Base-by-base conservation (phyloP, 371 early-diverging fungal species). In the Syncephalastrum sp. region DNA sequence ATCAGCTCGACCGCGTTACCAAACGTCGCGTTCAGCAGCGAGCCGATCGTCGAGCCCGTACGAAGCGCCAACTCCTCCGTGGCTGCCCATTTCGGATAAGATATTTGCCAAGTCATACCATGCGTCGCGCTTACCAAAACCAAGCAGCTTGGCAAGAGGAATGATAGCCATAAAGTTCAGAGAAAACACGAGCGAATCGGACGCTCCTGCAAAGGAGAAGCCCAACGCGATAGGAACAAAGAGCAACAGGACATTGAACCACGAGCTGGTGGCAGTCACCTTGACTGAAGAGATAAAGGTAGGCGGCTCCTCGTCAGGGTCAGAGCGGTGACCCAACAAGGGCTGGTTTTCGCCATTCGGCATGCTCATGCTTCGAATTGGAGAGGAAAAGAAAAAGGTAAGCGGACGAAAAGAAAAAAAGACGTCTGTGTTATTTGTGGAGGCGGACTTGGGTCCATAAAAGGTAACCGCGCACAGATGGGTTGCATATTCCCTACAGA, bases 131-230 rank as follows among this genome's bases (percentile, higher is more conserved):
- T 60, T 70, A 74, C 78, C 68, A 24, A 71, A 69, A 29, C 77
- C 77, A 8, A 78, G 57, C 0, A 78, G 62, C 56, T 91, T 91
- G 41, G 95, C 94, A 47, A 95, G 68, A 14, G 95, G 94, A 24
- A 97, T 75, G 54, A 97, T 91, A 15, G 94, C 95, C 19, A 93
- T 75, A 50, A 95, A 93, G 82, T 97, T 97, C 52, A 93, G 72
- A 4, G 82, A 47, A 61, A 93, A 96, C 13, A 82, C 74, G 7
- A 82, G 63, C 17, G 83, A 75, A 23, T 81, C 79, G 6, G 82
- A 70, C 70, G 89, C 88, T 17, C 81, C 69, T 23, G 42, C 63
- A 19, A 71, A 58, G 42, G 77, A 76, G 27, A 86, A 70, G 0
- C 82, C 47, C n/a, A 92, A 72, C n/a, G 93, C 96, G 4, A 94